Evolutionary conservation across 805 yeast genomes (phyloP), one percentile per base, ranked within the genome.

Genomic region (Candida maltosa): DNA sequence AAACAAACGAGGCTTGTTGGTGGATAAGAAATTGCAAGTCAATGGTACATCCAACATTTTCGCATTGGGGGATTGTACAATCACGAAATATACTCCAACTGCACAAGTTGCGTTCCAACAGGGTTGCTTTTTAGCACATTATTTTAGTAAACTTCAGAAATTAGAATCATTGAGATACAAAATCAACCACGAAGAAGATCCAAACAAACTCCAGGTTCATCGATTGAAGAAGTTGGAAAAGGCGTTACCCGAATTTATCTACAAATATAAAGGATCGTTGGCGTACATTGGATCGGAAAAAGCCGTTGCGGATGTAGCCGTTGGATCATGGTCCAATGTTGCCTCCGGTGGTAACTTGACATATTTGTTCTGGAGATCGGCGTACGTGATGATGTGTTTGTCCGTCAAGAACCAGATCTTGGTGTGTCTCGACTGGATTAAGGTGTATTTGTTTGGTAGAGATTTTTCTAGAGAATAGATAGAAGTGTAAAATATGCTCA

Each of bases 41-140:
- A 80, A 85, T 53, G 97, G 97, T 56, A 74, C 87, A 28, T 72
- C 73, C 49, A 85, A 85, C 52, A 79, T 91, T 48, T 91, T 73
- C 62, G 96, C 95, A 32, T 67, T 89, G 40, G 97, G 97, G 58
- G 97, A 89, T 69, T 89, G 97, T 68, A 86, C 97, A 26, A 79
- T 83, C 60, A 85, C 93, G 45, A 85, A 86, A 57, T 80, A 78
- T 49, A 93, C 96, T 27, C 97, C 97, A 49, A 89, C 97, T 43
- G 97, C 97, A 16, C 97, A 89, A 73, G 97, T 88, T 37, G 97
- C 97, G 26, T 80, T 87, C 65, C 97, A 89, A 71, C 86, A 88
- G 65, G 97, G 96, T 58, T 70, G 72, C 38, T 89, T 76, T 64
- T 75, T 89, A 47, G 93, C 89, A 37, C 66, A 70, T 21, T 77